phyloP scores from a whole-genome alignment of 2,329 filamentous ascomycete genomes.

The Botrytis paeoniae region DNA sequence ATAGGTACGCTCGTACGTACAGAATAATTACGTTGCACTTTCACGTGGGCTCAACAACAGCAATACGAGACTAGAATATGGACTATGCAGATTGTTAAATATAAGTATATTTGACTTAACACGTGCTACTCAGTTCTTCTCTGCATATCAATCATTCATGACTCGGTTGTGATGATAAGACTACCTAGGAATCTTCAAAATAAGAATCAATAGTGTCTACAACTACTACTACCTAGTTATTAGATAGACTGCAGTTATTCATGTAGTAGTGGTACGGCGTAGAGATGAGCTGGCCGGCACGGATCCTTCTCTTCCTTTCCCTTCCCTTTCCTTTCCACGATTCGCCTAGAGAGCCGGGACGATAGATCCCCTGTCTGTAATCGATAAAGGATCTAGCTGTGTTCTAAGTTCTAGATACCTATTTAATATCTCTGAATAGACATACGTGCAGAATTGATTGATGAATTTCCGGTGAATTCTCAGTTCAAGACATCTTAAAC shows the following conservation, averaged over 20 bases:
- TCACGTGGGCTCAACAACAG: neutral
- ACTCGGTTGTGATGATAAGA: neutral
- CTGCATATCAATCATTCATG: neutral
- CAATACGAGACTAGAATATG: neutral
- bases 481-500: neutral
- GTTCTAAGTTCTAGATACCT: neutral
- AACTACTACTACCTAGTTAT: neutral
- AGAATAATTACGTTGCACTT: neutral
- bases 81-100: neutral
- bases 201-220: neutral
- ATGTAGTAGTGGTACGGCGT: neutral
- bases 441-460: too few species aligned
- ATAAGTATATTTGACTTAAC: neutral
- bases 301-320: neutral
- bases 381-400: neutral
- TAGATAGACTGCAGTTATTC: neutral
- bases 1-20: neutral
- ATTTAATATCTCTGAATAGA: neutral
- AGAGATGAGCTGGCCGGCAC: slow-evolving; percentile 3
- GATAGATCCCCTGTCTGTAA: neutral
- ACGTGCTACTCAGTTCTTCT: neutral
- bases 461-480: neutral
- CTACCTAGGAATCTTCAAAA: neutral
- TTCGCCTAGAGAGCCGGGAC: neutral
- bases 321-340: neutral